These are phyloP conservation scores for Hypomontagnella submonticulosa DNA, from an alignment of 495 filamentous ascomycete species.

Conservation along the genomic window DNA sequence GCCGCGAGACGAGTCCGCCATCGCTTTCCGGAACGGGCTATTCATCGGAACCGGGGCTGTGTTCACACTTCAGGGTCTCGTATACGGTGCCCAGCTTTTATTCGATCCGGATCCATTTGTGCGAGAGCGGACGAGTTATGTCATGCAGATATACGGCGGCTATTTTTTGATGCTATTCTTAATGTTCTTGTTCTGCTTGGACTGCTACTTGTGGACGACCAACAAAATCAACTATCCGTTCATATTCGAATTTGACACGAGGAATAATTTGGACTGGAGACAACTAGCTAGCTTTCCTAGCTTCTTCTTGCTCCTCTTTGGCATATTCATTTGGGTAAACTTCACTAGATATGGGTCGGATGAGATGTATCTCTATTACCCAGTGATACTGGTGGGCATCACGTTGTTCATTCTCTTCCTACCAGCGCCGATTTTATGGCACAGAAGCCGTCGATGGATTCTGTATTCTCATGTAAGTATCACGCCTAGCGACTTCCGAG, in stretches of 20 bases:
- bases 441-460: conserved; percentile 83
- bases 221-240: conserved; percentile 95
- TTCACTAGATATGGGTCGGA: conserved; percentile 73
- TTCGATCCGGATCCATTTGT: conserved; percentile 61
- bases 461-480: conserved; percentile 80
- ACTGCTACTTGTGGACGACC: conserved; percentile 81
- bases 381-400: conserved; percentile 79
- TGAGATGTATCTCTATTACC: conserved; percentile 84
- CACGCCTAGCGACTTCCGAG: background rate
- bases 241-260: conserved; percentile 93
- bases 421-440: conserved; percentile 77
- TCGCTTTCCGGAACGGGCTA: conserved; percentile 83
- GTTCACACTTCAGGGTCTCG: conserved; percentile 78
- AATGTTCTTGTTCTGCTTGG: conserved; percentile 78
- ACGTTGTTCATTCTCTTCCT: conserved; percentile 76
- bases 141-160: conserved; percentile 86
- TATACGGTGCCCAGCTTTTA: conserved; percentile 69
- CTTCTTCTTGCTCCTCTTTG: conserved; percentile 80
- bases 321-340: conserved; percentile 87
- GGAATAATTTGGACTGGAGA: conserved; percentile 87
- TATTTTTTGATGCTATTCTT: conserved; percentile 82
- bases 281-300: conserved; percentile 86
- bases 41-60: conserved; percentile 77
- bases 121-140: conserved; percentile 71
- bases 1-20: conserved; percentile 74